Evolutionary conservation across 2,329 filamentous ascomycete species (phyloP).

Genomic region (Nemania sp.): DNA sequence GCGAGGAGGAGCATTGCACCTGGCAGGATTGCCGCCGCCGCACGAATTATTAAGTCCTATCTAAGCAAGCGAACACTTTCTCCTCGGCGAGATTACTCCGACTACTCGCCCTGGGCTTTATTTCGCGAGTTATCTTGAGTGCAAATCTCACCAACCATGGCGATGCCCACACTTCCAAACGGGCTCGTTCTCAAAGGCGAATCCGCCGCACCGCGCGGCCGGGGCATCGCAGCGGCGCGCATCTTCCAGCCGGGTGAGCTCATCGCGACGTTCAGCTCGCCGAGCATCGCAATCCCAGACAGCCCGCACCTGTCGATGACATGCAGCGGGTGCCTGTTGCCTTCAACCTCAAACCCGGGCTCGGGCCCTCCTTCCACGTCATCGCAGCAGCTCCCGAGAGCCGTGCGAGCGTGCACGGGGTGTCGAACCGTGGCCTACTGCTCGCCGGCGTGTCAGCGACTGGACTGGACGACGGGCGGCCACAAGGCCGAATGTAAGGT

Average conservation of each 20-base stretch:
- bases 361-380: conserved; percentile 27
- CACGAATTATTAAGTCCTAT: not conserved
- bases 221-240: conserved; percentile 51
- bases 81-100: not conserved
- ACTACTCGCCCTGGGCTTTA: not conserved
- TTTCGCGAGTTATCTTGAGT: not conserved
- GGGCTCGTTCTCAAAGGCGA: conserved; percentile 17
- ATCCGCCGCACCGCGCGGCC: conserved; percentile 43
- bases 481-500: conserved; percentile 61
- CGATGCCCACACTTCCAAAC: conserved; percentile 15
- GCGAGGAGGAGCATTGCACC: not conserved
- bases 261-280: conserved; percentile 51
- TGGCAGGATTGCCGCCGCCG: conserved; percentile 8
- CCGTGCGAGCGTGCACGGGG: conserved; percentile 52
- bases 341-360: conserved; percentile 23
- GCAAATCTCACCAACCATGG: not conserved
- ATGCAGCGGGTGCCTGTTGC: conserved; percentile 56
- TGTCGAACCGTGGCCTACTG: conserved; percentile 63
- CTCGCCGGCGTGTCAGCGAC: conserved; percentile 55
- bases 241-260: conserved; percentile 50
- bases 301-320: conserved; percentile 46
- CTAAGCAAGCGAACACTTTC: too few species aligned
- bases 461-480: conserved; percentile 53
- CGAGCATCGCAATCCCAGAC: conserved; percentile 54
- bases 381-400: conserved; percentile 11